Evolutionary conservation across 306 rosid genomes (phyloP).

Genomic region (Quercus variabilis): DNA sequence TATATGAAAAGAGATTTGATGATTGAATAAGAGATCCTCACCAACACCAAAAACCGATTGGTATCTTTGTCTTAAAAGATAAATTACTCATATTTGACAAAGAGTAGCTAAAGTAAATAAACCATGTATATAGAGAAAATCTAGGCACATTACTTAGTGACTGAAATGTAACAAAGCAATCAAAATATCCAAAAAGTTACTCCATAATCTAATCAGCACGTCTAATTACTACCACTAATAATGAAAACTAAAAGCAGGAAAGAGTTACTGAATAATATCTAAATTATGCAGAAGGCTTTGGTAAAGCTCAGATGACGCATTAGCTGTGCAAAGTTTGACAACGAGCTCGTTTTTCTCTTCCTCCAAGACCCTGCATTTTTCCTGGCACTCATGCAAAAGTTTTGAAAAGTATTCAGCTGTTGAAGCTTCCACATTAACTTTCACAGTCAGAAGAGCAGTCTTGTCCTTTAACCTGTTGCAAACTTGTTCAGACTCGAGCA

Average conservation of each 20-base stretch:
- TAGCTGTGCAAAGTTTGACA: not conserved
- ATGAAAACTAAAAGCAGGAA: not conserved
- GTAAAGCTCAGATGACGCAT: not conserved
- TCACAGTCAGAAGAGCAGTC: not conserved
- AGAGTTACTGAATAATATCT: not conserved
- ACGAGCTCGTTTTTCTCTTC: not conserved
- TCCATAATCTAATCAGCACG: not conserved
- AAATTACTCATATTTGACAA: too few relatives aligned
- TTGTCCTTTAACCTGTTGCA: not conserved
- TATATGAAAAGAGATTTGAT: too few relatives aligned
- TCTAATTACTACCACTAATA: not conserved
- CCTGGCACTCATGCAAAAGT: not conserved
- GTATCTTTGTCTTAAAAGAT: too few relatives aligned
- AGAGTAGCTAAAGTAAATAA: too few relatives aligned
- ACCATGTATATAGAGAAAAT: too few relatives aligned
- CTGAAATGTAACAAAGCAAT: not conserved
- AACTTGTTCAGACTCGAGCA: not conserved
- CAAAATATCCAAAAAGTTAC: not conserved
- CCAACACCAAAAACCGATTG: fast-evolving
- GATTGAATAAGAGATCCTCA: too few relatives aligned
- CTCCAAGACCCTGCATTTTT: not conserved
- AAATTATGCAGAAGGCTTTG: not conserved
- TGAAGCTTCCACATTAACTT: not conserved
- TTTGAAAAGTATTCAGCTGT: not conserved
- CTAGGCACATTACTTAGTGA: too few relatives aligned